Conservation (phyloP, 352 stramenopile genomes). For the Globisporangium okanoganense region DNA sequence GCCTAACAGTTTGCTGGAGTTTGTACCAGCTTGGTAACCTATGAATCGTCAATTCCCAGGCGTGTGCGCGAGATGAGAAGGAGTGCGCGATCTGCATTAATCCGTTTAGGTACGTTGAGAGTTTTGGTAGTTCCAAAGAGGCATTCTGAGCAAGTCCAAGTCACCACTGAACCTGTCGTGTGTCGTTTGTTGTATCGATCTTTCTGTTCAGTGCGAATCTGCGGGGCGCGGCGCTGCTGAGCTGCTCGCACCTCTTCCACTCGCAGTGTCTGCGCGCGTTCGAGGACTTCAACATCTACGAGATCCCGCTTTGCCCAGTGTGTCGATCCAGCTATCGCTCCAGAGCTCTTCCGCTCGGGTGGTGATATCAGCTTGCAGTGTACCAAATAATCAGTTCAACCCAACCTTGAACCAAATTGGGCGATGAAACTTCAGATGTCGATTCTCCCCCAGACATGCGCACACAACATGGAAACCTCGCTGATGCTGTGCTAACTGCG, state of each 20-base stretch:
- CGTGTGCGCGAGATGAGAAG: conserved; percentile 34
- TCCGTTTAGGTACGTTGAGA: conserved; percentile 37
- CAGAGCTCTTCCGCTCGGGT: neutral
- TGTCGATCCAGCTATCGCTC: conserved; percentile 49
- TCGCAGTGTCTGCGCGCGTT: conserved; percentile 68
- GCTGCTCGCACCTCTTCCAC: conserved; percentile 80
- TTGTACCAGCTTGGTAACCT: neutral
- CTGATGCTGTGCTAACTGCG: too few relatives aligned
- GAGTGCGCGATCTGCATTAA: conserved; percentile 87
- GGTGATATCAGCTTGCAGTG: neutral
- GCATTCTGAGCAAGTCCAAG: neutral
- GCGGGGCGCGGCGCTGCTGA: conserved; percentile 52
- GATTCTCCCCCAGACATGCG: too few relatives aligned
- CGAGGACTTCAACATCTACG: conserved; percentile 87
- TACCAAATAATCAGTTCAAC: too few relatives aligned
- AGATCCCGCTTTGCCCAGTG: conserved; percentile 69
- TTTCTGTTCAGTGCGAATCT: conserved; percentile 29
- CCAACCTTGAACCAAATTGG: too few relatives aligned
- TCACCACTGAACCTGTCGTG: neutral
- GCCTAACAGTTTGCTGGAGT: neutral
- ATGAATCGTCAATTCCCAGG: conserved; percentile 20
- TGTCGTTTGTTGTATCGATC: neutral
- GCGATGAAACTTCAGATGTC: too few relatives aligned
- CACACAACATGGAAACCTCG: too few relatives aligned
- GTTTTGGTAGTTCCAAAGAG: neutral